Base-by-base conservation (phyloP, 140 eudicot genomes). In the Stevia rebaudiana region DNA sequence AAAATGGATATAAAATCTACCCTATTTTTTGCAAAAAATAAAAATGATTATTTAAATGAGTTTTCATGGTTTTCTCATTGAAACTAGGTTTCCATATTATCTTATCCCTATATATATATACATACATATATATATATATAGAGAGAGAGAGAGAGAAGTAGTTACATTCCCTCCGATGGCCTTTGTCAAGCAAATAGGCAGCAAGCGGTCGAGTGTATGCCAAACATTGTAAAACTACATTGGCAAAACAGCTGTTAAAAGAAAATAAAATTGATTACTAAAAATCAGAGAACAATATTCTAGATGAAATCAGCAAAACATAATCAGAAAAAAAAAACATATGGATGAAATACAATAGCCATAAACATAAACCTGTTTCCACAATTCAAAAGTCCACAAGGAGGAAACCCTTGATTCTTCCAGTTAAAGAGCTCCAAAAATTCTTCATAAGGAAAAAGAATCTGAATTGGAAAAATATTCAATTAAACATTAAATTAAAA, bases 381-480 rank as follows among this genome's bases (percentile, higher is more conserved):
- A 74, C 97, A 90, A 73, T 90, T 90, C 56, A 84, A 47, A 47
- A 90, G 94, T 51, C 97, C 95, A 70, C 97, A 90, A 54, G 95
- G 97, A 68, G 88, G 90, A 68, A 65, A 84, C 62, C 83, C 83
- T 67, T 74, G 83, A 15, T 46, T 80, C 50, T 80, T 81, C 95
- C 94, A 87, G 75, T 84, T 74, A 46, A 80, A 90, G 7, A 87
- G 87, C 66, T 80, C 74, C 69, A 90, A 73, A 78, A 90, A 90
- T 49, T 90, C 83, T 21, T 80, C 94, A 67, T 87, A 90, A 11
- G 97, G 88, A 76, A 84, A 90, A 71, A 90, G 89, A 70, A 87
- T 76, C 97, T 90, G 84, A 68, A 80, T n/a, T n/a, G 74, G 16
- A 18, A 18, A 17, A 49, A 7, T 4, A n/a, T n/a, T 43, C 23